phyloP scores from a whole-genome alignment of 805 yeast genomes.

The Candida bentonensis region DNA sequence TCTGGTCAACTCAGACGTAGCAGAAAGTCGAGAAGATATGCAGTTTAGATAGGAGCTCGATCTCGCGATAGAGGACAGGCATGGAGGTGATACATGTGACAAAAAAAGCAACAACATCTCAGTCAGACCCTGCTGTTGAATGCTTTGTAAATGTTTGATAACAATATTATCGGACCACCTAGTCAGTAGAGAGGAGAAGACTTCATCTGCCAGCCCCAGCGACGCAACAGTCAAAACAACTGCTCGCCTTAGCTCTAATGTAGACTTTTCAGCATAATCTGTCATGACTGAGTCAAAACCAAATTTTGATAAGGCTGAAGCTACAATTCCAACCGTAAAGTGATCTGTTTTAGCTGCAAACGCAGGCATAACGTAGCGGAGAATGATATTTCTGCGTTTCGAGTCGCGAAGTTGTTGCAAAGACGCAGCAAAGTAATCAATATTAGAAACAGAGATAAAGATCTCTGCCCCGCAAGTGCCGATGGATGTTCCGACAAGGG shows the following conservation, averaged over 20 bases:
- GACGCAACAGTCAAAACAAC: neutral
- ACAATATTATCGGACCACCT: neutral
- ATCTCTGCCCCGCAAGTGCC: neutral
- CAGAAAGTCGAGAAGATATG: neutral
- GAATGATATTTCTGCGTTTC: neutral
- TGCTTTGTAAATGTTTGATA: neutral
- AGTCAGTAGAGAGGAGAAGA: neutral
- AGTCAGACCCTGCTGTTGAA: neutral
- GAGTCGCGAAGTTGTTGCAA: neutral
- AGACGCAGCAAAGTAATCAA: neutral
- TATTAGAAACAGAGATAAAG: neutral
- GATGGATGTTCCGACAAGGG: neutral
- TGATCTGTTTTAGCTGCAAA: neutral
- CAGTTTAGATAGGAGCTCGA: neutral
- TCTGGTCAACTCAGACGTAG: neutral
- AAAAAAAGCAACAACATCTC: neutral
- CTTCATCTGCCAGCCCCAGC: neutral
- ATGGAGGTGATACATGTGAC: neutral
- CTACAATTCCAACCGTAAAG: neutral
- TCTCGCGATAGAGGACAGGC: neutral
- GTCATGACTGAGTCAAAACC: neutral
- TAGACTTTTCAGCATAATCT: neutral
- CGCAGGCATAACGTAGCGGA: neutral
- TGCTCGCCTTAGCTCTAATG: neutral
- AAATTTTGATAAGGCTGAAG: neutral